These are phyloP conservation scores for Singerocomus rubriflavus DNA, from an alignment of 1,284 basidiomycete genomes.

Conservation along the genomic window DNA sequence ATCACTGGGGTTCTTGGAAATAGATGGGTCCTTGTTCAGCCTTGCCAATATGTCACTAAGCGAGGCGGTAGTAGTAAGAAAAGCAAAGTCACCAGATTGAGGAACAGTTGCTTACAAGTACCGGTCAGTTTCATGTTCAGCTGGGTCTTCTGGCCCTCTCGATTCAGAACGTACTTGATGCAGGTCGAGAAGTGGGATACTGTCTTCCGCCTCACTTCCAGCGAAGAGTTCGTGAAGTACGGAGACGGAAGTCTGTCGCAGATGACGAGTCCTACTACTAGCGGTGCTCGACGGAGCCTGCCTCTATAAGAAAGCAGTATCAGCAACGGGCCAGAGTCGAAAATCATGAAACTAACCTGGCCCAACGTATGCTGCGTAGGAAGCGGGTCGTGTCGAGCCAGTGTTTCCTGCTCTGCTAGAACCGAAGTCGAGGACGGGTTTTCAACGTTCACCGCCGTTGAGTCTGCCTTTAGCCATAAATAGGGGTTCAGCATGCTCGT, in stretches of 20 bases:
- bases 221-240: conserved; percentile 65
- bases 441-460: conserved; percentile 71
- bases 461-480: conserved; percentile 71
- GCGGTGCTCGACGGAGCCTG: conserved; percentile 4
- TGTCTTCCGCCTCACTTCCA: conserved; percentile 54
- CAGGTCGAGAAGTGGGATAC: conserved; percentile 62
- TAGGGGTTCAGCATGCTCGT: conserved; percentile 85
- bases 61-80: conserved; percentile 1
- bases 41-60: conserved; percentile 64
- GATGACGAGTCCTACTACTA: conserved; percentile 40
- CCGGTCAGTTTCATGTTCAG: conserved; percentile 65
- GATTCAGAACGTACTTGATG: conserved; percentile 46
- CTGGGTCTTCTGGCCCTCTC: conserved; percentile 36
- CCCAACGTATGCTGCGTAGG: conserved; percentile 32
- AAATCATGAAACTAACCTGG: conserved; percentile 24
- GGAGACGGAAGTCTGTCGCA: conserved; percentile 54
- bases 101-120: conserved; percentile 53
- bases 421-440: conserved; percentile 70
- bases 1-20: conserved; percentile 56
- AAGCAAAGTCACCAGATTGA: neutral
- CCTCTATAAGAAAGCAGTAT: conserved; percentile 16
- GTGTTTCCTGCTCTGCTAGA: conserved; percentile 71
- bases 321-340: neutral
- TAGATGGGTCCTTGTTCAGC: conserved; percentile 49
- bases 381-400: conserved; percentile 61